Conservation (phyloP, 768 basidiomycete species). For the Ramaria sp. region DNA sequence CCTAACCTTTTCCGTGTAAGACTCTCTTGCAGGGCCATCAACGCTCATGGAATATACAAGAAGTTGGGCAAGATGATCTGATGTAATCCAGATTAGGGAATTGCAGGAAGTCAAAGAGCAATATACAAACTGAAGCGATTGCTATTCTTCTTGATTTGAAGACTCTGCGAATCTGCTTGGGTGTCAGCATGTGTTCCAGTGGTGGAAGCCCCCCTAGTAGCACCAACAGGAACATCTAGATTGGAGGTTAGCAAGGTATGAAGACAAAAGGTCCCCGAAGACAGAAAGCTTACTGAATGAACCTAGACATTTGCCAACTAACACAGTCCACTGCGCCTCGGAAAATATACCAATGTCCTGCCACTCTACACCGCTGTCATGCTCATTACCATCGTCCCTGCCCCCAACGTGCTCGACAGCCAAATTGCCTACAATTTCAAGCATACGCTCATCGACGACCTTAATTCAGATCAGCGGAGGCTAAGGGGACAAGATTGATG, state of each 20-base stretch:
- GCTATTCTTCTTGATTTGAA: conserved; percentile 58
- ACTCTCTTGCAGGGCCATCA: conserved; percentile 52
- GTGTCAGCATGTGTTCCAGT: conserved; percentile 65
- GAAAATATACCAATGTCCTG: conserved; percentile 88
- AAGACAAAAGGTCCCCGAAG: background rate
- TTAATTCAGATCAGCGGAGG: conserved; percentile 33
- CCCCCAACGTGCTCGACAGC: conserved; percentile 63
- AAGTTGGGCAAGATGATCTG: conserved; percentile 72
- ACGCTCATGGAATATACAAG: conserved; percentile 84
- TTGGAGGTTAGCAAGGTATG: background rate
- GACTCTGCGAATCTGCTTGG: conserved; percentile 40
- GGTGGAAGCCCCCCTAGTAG: conserved; percentile 46
- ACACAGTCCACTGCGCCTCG: conserved; percentile 68
- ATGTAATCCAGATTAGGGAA: background rate
- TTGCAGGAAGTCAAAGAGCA: conserved; percentile 9
- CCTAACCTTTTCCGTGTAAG: conserved; percentile 19
- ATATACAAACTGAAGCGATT: conserved; percentile 47
- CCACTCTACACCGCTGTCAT: conserved; percentile 48
- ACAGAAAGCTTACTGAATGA: conserved; percentile 50
- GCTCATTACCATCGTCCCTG: conserved; percentile 33
- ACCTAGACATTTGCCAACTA: conserved; percentile 73
- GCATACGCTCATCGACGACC: conserved; percentile 60
- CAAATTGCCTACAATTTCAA: conserved; percentile 59
- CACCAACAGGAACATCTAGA: conserved; percentile 62
- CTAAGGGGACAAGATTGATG: background rate